These are phyloP conservation scores for Urtica urens DNA, from an alignment of 306 rosid species.

Conservation along the genomic window DNA sequence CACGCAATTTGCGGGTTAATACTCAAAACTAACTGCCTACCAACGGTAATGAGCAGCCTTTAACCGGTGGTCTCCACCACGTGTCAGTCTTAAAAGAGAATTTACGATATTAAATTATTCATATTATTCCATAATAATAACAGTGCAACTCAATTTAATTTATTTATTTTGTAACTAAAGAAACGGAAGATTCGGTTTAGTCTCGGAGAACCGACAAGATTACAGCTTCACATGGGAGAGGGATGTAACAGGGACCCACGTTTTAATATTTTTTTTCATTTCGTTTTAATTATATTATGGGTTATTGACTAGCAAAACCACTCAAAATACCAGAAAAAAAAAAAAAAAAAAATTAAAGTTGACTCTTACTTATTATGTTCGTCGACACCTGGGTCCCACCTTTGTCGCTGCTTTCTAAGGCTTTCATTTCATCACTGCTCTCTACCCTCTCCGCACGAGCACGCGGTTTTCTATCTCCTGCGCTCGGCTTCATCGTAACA, in stretches of 20 bases:
- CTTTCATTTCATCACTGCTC: neutral
- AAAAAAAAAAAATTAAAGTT: conserved; percentile 11
- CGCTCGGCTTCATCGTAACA: neutral
- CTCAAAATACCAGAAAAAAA: neutral
- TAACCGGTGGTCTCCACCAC: neutral
- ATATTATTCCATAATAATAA: neutral
- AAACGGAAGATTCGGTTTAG: neutral
- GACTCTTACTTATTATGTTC: conserved; percentile 18
- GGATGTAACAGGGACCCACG: conserved; percentile 10
- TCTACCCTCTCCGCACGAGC: conserved; percentile 7
- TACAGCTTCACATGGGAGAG: conserved; percentile 35
- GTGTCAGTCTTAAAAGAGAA: neutral
- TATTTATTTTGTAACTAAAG: neutral
- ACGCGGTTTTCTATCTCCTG: neutral
- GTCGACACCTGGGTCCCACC: conserved; percentile 21
- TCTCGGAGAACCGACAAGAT: conserved; percentile 22
- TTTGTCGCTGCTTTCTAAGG: neutral
- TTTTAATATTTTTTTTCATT: conserved; percentile 1
- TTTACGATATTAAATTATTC: too few species aligned
- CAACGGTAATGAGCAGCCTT: conserved; percentile 9
- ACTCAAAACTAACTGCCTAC: neutral
- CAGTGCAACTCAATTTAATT: neutral
- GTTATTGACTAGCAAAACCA: neutral
- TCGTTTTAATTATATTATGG: neutral
- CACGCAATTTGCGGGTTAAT: conserved; percentile 6